Base-by-base conservation (phyloP, 768 basidiomycete species). In the Scleroderma bovista region DNA sequence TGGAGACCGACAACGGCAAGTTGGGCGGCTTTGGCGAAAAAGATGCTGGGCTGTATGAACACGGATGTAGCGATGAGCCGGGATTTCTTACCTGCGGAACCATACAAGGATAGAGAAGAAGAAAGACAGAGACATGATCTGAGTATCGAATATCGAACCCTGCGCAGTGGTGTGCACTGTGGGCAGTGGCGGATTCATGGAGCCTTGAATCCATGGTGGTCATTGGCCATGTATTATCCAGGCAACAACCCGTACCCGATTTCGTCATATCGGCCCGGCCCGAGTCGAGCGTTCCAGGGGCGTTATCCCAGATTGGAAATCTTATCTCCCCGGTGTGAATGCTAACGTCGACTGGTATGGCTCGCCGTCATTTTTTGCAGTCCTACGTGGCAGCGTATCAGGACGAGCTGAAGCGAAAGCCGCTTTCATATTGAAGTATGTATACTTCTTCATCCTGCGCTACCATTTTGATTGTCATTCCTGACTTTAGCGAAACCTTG, bases 1-100 rank as follows among this genome's bases (percentile, higher is more conserved):
- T 94, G 91, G 42, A 95, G 72, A 39, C 92, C 92, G 45, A 95
- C 90, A n/a, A 95, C 84, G 10, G 89, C 85, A 54, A 94, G 84
- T 67, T 94, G 92, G 29, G 90, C 86, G 17, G 85, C 74, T 62
- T 88, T 93, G 29, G 88, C 79, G 71, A 93, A 93, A 76, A 95
- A 92, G 39, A 93, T 70, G 43, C 86, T 88, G 48, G n/a, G n/a
- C n/a, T n/a, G n/a, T n/a, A n/a, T n/a, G n/a, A n/a, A 23, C n/a
- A n/a, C n/a, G n/a, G n/a, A n/a, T n/a, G n/a, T n/a, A n/a, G n/a
- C n/a, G n/a, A n/a, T n/a, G n/a, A n/a, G n/a, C n/a, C n/a, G n/a
- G 11, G 19, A 0, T n/a, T 0, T 41, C 72, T 56, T 46, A 75
- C 76, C 78, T 75, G 54, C 71, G 64, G 44, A 86, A 66, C 83